Evolutionary conservation across 257 asterid genomes (phyloP), one percentile per base, ranked within the genome.

Genomic region (Phtheirospermum japonicum): DNA sequence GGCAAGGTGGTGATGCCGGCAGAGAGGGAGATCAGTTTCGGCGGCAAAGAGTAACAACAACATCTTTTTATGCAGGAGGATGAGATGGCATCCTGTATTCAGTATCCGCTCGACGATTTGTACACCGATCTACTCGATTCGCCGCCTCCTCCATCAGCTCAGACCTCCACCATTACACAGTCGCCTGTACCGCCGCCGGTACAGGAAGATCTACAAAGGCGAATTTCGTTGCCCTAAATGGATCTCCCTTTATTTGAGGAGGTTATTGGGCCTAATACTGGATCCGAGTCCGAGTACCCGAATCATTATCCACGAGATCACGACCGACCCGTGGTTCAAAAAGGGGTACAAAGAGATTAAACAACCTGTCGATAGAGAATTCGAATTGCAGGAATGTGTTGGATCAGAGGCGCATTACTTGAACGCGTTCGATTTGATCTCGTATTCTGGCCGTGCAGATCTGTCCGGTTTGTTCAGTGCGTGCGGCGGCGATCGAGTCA

Each of bases 51-150:
- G 59, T n/a, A n/a, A n/a, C n/a, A n/a, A n/a, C n/a, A n/a, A n/a
- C 82, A 85, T 58, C 61, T 90, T 59, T 85, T 82, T 76, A 84
- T 90, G 82, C 96, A 85, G 65, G 96, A 88, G 66, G 95, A 84
- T 9, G 98, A 91, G 77, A 81, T 91, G 95, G 76, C 96, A 4
- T 75, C 96, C 3, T 91, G 95, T 94, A 92, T 90, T 20, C 94
- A 85, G 61, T 83, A 83, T 26, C 94, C 94, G 11, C 68, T 85
- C 20, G 93, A 87, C 12, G 96, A 87, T 63, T 68, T 85, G 51
- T 84, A 76, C 72, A 67, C 89, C 43, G 89, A 89, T 72, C 77
- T 84, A 70, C 83, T 89, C n/a, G 77, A 71, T 54, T 37, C 79
- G 3, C 63, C 79, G 46, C 79, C 86, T 0, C 80, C 80, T 3